Conservation (phyloP, 495 filamentous ascomycete genomes). For the Tuber microsphaerosporum region DNA sequence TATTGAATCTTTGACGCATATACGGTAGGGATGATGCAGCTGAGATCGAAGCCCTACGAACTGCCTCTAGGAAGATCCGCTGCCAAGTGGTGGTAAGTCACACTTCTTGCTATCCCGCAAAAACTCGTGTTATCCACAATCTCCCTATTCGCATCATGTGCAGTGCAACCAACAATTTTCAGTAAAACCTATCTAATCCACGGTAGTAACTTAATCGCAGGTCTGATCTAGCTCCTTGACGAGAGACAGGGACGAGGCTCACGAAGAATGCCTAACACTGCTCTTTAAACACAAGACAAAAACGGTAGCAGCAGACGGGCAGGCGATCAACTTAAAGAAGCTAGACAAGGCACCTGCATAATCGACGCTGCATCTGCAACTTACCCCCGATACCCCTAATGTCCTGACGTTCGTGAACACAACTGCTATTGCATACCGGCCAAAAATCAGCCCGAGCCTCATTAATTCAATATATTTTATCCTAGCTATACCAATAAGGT, state of each 20-base stretch:
- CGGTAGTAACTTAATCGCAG: background rate
- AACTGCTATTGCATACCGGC: no score
- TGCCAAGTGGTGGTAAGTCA: background rate
- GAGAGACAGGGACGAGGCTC: background rate
- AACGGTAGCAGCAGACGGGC: background rate
- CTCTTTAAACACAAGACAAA: background rate
- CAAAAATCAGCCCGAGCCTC: no score
- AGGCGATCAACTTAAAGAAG: background rate
- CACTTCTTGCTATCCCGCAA: background rate
- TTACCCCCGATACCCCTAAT: background rate
- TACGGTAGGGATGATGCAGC: background rate
- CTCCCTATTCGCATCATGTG: background rate
- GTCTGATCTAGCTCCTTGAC: background rate
- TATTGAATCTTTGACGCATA: background rate
- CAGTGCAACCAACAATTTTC: background rate
- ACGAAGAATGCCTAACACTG: background rate
- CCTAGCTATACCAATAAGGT: no score
- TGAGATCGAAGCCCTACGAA: background rate
- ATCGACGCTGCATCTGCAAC: background rate
- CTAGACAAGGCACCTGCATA: background rate
- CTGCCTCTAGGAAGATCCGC: background rate
- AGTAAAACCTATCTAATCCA: background rate
- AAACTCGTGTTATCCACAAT: no score
- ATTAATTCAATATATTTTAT: no score
- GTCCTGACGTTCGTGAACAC: no score